Evolutionary conservation across 208 protist species (phyloP).

Genomic region (Leishmania aethiopica): DNA sequence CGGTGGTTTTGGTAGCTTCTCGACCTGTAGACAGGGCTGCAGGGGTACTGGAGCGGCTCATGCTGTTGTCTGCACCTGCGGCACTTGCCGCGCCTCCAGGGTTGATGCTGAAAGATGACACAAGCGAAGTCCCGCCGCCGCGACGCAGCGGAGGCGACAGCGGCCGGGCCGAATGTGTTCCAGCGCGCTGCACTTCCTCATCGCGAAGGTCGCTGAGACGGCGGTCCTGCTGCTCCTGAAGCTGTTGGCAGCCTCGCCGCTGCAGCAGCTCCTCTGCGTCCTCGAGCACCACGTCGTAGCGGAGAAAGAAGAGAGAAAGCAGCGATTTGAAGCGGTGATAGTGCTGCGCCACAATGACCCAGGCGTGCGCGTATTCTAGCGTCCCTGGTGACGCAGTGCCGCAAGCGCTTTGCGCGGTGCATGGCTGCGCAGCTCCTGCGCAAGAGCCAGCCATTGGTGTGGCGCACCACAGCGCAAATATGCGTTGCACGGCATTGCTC

Average conservation of each 20-base stretch:
- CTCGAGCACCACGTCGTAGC: constrained; percentile 28
- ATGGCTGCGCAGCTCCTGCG: neutral
- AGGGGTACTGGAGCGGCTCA: neutral
- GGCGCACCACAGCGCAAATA: constrained; percentile 23
- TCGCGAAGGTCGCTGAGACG: neutral
- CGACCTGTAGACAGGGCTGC: neutral
- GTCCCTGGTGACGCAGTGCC: neutral
- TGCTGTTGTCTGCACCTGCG: neutral
- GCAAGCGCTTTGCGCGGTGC: neutral
- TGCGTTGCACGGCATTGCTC: constrained; percentile 23
- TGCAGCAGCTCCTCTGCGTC: constrained; percentile 27
- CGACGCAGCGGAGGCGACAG: constrained; percentile 10
- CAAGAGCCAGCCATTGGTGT: neutral
- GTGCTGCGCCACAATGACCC: constrained; percentile 47
- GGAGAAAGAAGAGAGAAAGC: constrained; percentile 45
- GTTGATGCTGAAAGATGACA: constrained; percentile 9
- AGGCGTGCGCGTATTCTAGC: constrained; percentile 14
- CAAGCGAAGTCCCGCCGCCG: neutral
- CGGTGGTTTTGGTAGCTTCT: neutral
- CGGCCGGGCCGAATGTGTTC: neutral
- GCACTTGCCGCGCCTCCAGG: neutral
- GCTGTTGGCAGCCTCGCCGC: neutral
- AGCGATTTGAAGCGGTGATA: constrained; percentile 58
- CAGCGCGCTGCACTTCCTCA: neutral
- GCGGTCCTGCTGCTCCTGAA: neutral